Evolutionary conservation across 169 alveolate genomes (phyloP).

Genomic region (Cryptosporidium tyzzeri): DNA sequence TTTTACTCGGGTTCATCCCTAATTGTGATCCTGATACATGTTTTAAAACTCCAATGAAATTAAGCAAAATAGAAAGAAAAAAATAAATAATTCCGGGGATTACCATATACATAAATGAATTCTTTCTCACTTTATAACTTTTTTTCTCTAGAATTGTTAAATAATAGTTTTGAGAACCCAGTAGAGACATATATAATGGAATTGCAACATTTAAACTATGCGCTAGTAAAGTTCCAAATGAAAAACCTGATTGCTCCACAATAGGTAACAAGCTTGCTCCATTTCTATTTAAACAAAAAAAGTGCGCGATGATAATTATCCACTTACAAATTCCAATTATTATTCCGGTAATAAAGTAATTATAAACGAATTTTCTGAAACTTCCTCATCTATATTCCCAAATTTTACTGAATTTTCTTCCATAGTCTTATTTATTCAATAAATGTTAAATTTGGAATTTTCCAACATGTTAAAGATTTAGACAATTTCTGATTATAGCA

Average conservation of each 20-base stretch:
- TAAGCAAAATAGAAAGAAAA: neutral
- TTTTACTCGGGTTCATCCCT: neutral
- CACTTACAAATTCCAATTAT: conserved; percentile 20
- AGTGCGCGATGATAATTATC: neutral
- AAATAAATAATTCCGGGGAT: neutral
- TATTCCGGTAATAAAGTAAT: neutral
- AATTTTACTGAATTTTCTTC: neutral
- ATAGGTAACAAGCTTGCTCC: conserved; percentile 15
- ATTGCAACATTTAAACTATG: neutral
- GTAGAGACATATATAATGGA: neutral
- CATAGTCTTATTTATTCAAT: neutral
- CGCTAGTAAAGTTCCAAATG: neutral
- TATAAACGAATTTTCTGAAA: neutral
- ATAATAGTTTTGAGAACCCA: conserved; percentile 25
- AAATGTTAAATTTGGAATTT: neutral
- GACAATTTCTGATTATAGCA: conserved; percentile 15
- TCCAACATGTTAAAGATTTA: neutral
- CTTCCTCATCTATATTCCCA: neutral
- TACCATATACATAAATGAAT: neutral
- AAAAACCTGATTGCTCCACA: neutral
- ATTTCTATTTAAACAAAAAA: neutral
- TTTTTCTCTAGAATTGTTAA: neutral
- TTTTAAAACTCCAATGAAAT: neutral
- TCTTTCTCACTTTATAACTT: neutral
- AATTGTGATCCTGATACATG: neutral